A percentile compares a stretch with the other conserved stretches of the same genome.
Evolutionary conservation across 164 flowering plant genomes (phyloP).

Genomic region (Piper longum): DNA sequence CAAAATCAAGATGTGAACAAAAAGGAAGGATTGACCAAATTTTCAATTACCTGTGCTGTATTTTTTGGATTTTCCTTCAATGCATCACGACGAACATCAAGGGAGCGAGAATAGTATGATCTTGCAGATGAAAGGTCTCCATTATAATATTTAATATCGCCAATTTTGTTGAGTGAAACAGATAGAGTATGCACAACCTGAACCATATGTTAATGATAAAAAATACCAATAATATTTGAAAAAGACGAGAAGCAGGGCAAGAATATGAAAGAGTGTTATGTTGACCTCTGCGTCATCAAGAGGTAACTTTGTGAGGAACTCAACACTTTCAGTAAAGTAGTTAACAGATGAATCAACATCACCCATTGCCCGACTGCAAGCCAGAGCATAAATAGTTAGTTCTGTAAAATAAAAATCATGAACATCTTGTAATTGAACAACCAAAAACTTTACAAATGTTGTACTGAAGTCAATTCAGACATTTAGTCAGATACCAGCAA

Average conservation of each 20-base stretch:
- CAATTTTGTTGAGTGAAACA: slow-evolving; percentile 94
- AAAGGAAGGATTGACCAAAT: no score
- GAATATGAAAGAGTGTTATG: background rate
- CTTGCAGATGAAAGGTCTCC: slow-evolving; percentile 70
- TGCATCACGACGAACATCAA: slow-evolving; percentile 77
- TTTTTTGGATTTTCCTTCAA: slow-evolving; percentile 31
- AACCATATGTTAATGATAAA: background rate
- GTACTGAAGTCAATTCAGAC: no score
- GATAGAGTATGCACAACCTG: slow-evolving; percentile 90
- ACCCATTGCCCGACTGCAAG: slow-evolving; percentile 69
- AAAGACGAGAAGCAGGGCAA: background rate
- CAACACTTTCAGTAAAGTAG: slow-evolving; percentile 74
- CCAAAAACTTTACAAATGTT: no score
- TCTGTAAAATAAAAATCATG: background rate
- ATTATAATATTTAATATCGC: slow-evolving; percentile 86
- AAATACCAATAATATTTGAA: background rate
- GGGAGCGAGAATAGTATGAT: slow-evolving; percentile 52
- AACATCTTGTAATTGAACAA: no score
- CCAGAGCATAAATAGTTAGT: slow-evolving; percentile 1
- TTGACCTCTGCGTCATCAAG: slow-evolving; percentile 64
- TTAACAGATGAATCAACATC: slow-evolving; percentile 59
- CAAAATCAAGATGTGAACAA: no score
- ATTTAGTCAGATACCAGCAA: no score
- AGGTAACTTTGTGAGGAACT: slow-evolving; percentile 60
- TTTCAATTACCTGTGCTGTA: slow-evolving; percentile 52